Percentiles rank a stretch among this genome's conserved stretches.
Evolutionary conservation across 306 rosid genomes (phyloP).

Genomic region (Prunus fruticosa): DNA sequence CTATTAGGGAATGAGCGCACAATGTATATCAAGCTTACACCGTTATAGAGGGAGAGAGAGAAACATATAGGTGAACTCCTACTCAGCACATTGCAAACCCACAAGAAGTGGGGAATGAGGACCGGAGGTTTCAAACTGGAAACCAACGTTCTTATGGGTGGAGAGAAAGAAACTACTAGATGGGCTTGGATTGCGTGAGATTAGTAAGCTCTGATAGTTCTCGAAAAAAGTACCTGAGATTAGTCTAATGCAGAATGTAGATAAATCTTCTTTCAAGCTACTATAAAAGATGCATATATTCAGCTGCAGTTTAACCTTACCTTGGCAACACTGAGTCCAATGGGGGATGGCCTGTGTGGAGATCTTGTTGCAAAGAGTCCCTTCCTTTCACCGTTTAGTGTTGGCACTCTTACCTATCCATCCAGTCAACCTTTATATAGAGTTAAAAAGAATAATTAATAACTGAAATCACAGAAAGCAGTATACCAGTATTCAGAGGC

Average conservation of each 20-base stretch:
- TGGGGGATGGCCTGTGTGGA: constrained; percentile 96
- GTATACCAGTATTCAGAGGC: constrained; percentile 21
- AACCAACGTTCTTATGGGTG: neutral
- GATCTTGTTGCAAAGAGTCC: constrained; percentile 94
- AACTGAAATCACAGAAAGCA: constrained; percentile 5
- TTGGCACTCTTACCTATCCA: constrained; percentile 91
- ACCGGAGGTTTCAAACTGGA: neutral
- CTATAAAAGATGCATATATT: neutral
- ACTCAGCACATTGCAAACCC: neutral
- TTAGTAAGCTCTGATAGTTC: neutral
- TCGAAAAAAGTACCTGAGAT: constrained; percentile 10
- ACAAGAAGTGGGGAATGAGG: neutral
- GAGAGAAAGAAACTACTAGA: neutral
- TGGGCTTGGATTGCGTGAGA: neutral
- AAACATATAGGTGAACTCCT: neutral
- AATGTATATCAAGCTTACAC: neutral
- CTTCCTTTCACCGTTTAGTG: constrained; percentile 76
- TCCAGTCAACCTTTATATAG: constrained; percentile 37
- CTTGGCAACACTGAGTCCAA: constrained; percentile 94
- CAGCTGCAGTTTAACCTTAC: constrained; percentile 33
- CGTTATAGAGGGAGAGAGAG: neutral
- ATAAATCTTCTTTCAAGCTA: neutral
- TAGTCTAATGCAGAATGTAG: neutral
- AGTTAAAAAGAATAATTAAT: constrained; percentile 20
- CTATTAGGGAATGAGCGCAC: neutral